Conservation (phyloP, 352 stramenopile species). For the Salisapilia sapeloensis region DNA sequence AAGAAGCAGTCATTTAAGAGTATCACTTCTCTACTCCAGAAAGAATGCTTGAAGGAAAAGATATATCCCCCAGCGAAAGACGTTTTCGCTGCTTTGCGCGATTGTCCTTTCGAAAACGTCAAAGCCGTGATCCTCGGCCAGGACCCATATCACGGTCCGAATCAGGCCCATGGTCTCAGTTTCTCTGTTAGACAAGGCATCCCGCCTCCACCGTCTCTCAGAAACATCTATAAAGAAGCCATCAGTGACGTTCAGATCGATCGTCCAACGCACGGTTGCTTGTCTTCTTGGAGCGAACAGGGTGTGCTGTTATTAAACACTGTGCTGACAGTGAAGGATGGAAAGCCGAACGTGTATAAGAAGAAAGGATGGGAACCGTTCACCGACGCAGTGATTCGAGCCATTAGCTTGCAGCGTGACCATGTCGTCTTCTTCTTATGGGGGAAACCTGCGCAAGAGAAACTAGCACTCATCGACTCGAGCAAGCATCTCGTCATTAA, state of each 20-base stretch:
- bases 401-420: slow-evolving; percentile 48
- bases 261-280: slow-evolving; percentile 77
- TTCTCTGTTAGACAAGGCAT: slow-evolving; percentile 88
- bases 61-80: slow-evolving; percentile 79
- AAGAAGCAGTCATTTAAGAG: slow-evolving; percentile 21
- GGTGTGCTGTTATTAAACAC: slow-evolving; percentile 97
- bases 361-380: slow-evolving; percentile 95
- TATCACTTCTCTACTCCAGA: slow-evolving; percentile 22
- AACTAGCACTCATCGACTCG: slow-evolving; percentile 56
- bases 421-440: slow-evolving; percentile 97
- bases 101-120: slow-evolving; percentile 70
- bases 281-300: slow-evolving; percentile 87
- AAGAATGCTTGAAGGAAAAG: slow-evolving; percentile 30
- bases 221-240: slow-evolving; percentile 98
- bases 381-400: slow-evolving; percentile 89
- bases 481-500: slow-evolving; percentile 73
- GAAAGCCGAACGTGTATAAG: slow-evolving; percentile 90
- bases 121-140: slow-evolving; percentile 91
- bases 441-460: slow-evolving; percentile 88
- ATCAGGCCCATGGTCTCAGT: slow-evolving; percentile 74
- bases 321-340: slow-evolving; percentile 89
- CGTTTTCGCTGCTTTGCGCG: slow-evolving; percentile 82
- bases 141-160: slow-evolving; percentile 80
- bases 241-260: slow-evolving; percentile 55
- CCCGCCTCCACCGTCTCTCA: slow-evolving; percentile 84